Conservation (phyloP, 164 flowering plant genomes). For the Nymphaea colorata region DNA sequence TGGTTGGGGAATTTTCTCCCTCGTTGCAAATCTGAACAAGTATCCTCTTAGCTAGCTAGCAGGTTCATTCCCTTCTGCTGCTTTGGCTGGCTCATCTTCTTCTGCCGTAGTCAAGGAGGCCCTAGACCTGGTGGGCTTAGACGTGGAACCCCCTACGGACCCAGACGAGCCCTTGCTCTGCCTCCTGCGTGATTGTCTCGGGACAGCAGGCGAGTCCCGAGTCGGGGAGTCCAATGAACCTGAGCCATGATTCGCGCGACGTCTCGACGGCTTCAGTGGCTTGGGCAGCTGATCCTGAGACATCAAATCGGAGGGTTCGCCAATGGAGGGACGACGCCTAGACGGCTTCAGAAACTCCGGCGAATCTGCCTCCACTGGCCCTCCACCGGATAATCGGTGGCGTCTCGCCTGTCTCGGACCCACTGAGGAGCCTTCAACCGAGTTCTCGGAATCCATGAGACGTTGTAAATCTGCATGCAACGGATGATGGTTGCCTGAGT, state of each 20-base stretch:
- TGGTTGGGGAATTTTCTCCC: background rate
- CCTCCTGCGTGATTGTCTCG: constrained; percentile 16
- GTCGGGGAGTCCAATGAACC: constrained; percentile 8
- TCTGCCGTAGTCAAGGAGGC: background rate
- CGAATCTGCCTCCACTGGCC: constrained; percentile 2
- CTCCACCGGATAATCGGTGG: background rate
- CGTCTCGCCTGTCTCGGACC: constrained; percentile 7
- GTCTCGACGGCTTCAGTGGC: background rate
- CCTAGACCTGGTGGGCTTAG: constrained; percentile 1
- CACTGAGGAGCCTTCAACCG: background rate
- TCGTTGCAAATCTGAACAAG: background rate
- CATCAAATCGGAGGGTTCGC: background rate
- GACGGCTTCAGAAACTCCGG: constrained; percentile 9
- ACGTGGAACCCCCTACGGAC: constrained; percentile 3
- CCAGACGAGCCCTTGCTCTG: constrained; percentile 24
- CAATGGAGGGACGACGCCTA: constrained; percentile 18
- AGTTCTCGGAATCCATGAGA: background rate
- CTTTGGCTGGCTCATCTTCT: background rate
- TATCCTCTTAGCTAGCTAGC: background rate
- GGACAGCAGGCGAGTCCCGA: constrained; percentile 7
- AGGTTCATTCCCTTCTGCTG: background rate
- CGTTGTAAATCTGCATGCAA: background rate
- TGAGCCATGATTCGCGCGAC: background rate
- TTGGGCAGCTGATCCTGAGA: background rate
- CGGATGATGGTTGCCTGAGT: background rate